A percentile compares a stretch with the other conserved stretches of the same genome.
phyloP scores from a whole-genome alignment of 345 rosid species.

The Eucalyptus curtisii region DNA sequence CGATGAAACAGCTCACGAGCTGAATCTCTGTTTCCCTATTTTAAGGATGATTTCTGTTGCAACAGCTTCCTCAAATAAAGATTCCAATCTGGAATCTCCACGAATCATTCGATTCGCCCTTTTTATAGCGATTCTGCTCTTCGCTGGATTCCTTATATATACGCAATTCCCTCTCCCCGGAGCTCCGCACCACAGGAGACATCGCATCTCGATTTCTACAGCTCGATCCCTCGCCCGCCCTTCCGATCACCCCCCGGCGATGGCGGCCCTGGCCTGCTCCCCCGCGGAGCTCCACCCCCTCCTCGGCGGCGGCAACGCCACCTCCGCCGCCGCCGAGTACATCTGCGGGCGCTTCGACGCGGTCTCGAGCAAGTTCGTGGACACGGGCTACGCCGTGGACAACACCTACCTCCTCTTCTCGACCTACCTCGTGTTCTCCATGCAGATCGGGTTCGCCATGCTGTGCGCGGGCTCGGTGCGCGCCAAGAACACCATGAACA shows the following conservation, averaged over 20 bases:
- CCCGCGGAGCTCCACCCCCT: slow-evolving; percentile 13
- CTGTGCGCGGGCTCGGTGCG: slow-evolving; percentile 45
- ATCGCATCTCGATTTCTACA: neutral
- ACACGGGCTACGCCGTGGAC: slow-evolving; percentile 33
- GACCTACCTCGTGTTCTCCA: slow-evolving; percentile 44
- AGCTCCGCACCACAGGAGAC: neutral
- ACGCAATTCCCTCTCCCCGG: neutral
- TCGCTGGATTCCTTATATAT: neutral
- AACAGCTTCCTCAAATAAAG: neutral
- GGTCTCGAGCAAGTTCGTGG: slow-evolving; percentile 14
- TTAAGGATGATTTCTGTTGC: neutral
- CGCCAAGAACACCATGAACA: slow-evolving; percentile 53
- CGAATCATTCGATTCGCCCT: neutral
- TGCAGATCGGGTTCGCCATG: slow-evolving; percentile 47
- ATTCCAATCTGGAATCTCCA: neutral
- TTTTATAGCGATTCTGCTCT: neutral
- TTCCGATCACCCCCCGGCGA: neutral
- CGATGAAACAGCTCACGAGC: neutral
- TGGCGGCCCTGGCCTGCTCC: slow-evolving; percentile 20
- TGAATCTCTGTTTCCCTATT: neutral
- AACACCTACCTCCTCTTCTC: slow-evolving; percentile 54
- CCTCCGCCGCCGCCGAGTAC: slow-evolving; percentile 26
- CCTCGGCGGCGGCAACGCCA: slow-evolving; percentile 13
- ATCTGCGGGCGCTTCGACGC: slow-evolving; percentile 29
- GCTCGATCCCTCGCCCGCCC: neutral